Base-by-base conservation (phyloP, 495 filamentous ascomycete genomes). In the Aspergillus mulundensis region DNA sequence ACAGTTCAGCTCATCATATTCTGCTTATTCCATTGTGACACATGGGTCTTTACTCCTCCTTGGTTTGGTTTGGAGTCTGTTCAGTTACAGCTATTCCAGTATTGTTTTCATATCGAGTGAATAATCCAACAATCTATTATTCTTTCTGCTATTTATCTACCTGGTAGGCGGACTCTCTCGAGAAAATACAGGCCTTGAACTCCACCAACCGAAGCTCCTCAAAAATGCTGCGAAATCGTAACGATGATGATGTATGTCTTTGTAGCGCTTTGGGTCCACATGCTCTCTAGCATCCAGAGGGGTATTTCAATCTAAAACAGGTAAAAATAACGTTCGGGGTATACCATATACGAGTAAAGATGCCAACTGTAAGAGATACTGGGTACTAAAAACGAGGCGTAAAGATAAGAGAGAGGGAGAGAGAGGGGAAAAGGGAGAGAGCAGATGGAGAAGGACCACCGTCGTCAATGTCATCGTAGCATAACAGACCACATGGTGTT, bases 331-430 rank as follows among this genome's bases (percentile, higher is more conserved):
- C 25, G 39, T 44, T 57, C 1, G 38, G 46, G 46, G 46, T 57
- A 50, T 50, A 57, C 38, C 24, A 45, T 50, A 28, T 44, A 21
- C 39, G 18, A 50, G 12, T 44, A 57, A 14, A 39, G 39, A 48
- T 41, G 36, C 16, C 16, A 45, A 44, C 25, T 44, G 54, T 46
- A 50, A 38, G 50, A 38, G 54, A 57, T 57, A 57, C 50, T 46
- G 36, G 32, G 40, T 43, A 43, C 39, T 15, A 21, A 43, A 43
- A 40, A 43, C 0, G 30, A 39, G 38, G 28, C n/a, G 18, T 39
- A 50, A 49, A 1, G 34, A 56, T 43, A 30, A 40, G 34, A 50
- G 42, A 49, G 16, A 34, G 15, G 18, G 38, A 19, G 32, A 24
- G 24, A 14, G 28, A 46, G 3, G 3, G n/a, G 38, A n/a, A 23